These are phyloP conservation scores for Starmerella vaccinii DNA, from an alignment of 805 yeast species.

Conservation along the genomic window DNA sequence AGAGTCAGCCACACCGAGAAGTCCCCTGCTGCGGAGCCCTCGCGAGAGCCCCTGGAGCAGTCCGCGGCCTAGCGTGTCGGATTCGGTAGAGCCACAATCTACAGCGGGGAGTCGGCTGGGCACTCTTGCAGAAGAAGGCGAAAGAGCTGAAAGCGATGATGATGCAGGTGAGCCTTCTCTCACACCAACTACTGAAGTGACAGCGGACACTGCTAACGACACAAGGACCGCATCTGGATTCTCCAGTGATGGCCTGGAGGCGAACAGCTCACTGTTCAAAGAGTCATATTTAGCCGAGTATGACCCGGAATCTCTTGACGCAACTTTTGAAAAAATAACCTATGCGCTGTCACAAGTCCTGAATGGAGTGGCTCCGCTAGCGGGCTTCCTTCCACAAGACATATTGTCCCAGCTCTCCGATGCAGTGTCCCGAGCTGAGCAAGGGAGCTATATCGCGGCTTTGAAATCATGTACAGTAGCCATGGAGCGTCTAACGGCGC, in stretches of 20 bases:
- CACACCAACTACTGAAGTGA: background rate
- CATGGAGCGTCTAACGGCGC: conserved; percentile 13
- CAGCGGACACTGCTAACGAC: background rate
- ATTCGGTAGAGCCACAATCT: conserved; percentile 3
- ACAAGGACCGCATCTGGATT: background rate
- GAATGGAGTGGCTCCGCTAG: background rate
- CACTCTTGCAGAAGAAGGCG: conserved; percentile 17
- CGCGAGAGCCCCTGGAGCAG: conserved; percentile 17
- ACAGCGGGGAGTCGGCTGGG: conserved; percentile 10
- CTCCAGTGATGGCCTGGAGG: background rate
- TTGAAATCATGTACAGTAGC: background rate
- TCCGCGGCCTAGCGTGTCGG: conserved; percentile 14
- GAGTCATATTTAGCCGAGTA: conserved; percentile 8
- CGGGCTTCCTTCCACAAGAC: conserved; percentile 1
- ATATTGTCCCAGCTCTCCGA: background rate
- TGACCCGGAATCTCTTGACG: background rate
- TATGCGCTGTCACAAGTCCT: conserved; percentile 8
- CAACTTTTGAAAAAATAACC: conserved; percentile 2
- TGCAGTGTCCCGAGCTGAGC: background rate
- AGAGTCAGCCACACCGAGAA: conserved; percentile 7
- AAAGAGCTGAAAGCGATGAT: background rate
- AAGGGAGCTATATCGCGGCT: background rate
- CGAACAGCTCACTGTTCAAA: conserved; percentile 7
- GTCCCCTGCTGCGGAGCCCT: conserved; percentile 14
- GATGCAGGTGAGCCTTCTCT: background rate